Conservation (phyloP, 2,329 filamentous ascomycete species). For the Cadophora sp. region DNA sequence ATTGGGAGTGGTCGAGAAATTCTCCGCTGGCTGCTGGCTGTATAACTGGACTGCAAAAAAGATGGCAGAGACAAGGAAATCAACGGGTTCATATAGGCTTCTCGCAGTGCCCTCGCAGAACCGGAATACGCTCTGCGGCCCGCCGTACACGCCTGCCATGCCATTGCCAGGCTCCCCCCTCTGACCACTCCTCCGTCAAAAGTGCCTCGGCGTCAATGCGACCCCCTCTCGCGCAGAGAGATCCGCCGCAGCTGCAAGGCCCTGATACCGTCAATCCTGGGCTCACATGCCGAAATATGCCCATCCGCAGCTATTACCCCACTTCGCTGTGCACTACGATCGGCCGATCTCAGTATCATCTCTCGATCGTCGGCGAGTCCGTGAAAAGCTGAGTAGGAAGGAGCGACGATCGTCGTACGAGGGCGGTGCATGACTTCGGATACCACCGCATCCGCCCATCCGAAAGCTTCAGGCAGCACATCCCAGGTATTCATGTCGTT, state of each 20-base stretch:
- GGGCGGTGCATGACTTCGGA: not conserved
- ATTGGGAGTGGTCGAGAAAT: constrained; percentile 30
- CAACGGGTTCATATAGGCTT: constrained; percentile 18
- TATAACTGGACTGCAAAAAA: constrained; percentile 26
- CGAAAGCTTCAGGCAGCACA: not conserved
- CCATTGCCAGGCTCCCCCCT: constrained; percentile 13
- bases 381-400: not conserved
- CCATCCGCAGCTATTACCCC: not conserved
- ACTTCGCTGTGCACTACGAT: not conserved
- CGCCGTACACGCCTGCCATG: not conserved
- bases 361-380: not conserved
- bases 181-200: constrained; percentile 12
- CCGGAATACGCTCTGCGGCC: constrained; percentile 18
- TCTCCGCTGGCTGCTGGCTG: constrained; percentile 28
- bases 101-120: constrained; percentile 26
- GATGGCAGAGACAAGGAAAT: constrained; percentile 9
- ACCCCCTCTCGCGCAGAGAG: constrained; percentile 24
- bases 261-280: not conserved
- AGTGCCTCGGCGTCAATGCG: constrained; percentile 27
- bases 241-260: constrained; percentile 18
- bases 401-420: not conserved
- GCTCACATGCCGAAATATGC: not conserved
- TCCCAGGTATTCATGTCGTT: not conserved
- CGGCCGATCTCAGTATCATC: not conserved
- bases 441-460: not conserved